Base-by-base conservation (phyloP, 176 grass and related monocot species). In the Rhipidocladum racemiflorum region DNA sequence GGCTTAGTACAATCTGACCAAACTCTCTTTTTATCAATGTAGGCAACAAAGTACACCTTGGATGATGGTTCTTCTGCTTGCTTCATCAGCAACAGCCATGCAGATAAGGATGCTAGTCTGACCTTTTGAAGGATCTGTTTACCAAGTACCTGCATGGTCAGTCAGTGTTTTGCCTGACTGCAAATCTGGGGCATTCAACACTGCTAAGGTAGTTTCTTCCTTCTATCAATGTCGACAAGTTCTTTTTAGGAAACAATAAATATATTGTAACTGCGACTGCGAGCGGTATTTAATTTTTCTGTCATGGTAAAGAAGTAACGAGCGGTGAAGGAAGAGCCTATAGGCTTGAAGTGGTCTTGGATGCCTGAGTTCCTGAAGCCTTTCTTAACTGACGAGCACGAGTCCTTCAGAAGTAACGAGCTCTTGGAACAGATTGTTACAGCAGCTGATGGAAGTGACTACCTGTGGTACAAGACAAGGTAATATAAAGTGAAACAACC, bases 381-480 rank as follows among this genome's bases (percentile, higher is more conserved):
- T 7, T 82, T 61, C 50, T 49, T 34, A 17, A 82, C 54, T 0
- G 55, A 82, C 21, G 54, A 18, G 27, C 15, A 6, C 0, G 68
- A 68, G 2, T 18, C 13, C 24, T 38, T 82, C 3, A 72, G 3
- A 23, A 72, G 1, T 0, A 82, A 72, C 28, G 25, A 72, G 18
- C 55, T 82, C 11, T 36, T 82, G 67, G 67, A 82, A 3, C 79
- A 82, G 38, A 82, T 82, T 11, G 68, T 27, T 9, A 84, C 79
- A 5, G 40, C 77, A 32, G 7, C 65, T 32, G 91, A 94, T 39
- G 34, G 83, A 39, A 94, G 91, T 16, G 85, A 94, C 55, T 90
- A 90, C 68, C 65, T 94, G 18, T 94, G 91, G 91, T 94, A 94
- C 69, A 88, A 71, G 54, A 94, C 91, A 2, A 88, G 85, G 91